Evolutionary conservation across 768 basidiomycete species (phyloP), one percentile per base, ranked within the genome.

Genomic region (Podaxis sp.): DNA sequence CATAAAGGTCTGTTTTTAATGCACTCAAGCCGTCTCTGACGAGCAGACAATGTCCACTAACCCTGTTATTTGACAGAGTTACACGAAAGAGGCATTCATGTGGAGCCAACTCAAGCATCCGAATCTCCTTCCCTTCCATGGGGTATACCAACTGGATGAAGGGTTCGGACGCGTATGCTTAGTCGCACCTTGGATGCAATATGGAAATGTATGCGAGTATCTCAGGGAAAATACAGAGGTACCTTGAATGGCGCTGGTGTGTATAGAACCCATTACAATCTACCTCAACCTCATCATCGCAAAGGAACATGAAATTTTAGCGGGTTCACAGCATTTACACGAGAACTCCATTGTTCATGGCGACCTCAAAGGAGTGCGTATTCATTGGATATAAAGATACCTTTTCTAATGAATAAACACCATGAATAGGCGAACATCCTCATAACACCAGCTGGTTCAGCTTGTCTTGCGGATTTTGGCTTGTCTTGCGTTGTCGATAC

Each of bases 331-430:
- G 37, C 78, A 78, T 58, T 64, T 80, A 21, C 79, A 80, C 55
- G 61, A 70, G 35, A 76, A 74, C 25, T 76, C 77, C 0, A 71
- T 80, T 16, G 64, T 74, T 9, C 78, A 80, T 18, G 78, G 78
- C 5, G 79, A 80, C 55, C 62, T 80, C 28, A 80, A 78, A 66
- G 73, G 73, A 28, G 79, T 79, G 58, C 61, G 76, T 62, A 3
- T 18, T n/a, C 18, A 44, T 16, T 16, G 1, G 32, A 13, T 46
- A 9, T 11, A 18, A 9, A 32, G 9, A 32, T 32, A 16, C 14
- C 52, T 37, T n/a, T 55, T 55, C 25, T n/a, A 36, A 16, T 38
- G 25, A 11, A 27, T 10, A 13, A 11, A 40, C 36, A 18, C 23
- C n/a, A 18, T 13, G 11, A 40, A 23, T 50, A 70, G 69, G 69